Percentiles rank a stretch among this genome's conserved stretches.
phyloP scores from a whole-genome alignment of 768 basidiomycete species.

The Cubamyces lactineus region DNA sequence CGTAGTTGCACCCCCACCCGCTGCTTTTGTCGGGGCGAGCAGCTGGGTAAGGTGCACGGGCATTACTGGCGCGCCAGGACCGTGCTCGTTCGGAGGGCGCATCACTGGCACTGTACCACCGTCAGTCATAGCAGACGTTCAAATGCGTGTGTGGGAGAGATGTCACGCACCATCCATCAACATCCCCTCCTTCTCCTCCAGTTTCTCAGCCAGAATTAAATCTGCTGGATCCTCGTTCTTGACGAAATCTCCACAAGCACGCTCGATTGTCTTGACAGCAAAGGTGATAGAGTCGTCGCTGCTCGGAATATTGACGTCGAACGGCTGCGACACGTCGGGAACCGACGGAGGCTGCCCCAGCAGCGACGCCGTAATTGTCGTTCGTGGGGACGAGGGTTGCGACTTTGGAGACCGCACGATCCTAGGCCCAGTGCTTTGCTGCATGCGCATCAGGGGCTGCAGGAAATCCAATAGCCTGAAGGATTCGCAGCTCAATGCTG shows the following conservation, averaged over 20 bases:
- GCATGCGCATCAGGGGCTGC: slow-evolving; percentile 32
- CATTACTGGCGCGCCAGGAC: slow-evolving; percentile 36
- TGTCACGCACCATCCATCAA: slow-evolving; percentile 62
- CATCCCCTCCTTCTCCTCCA: slow-evolving; percentile 53
- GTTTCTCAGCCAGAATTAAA: slow-evolving; percentile 55
- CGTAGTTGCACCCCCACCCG: neutral
- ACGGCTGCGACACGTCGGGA: neutral
- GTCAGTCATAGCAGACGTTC: neutral
- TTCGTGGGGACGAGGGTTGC: slow-evolving; percentile 30
- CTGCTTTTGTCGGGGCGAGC: slow-evolving; percentile 28
- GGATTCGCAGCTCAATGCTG: too few relatives aligned
- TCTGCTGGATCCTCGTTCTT: slow-evolving; percentile 27
- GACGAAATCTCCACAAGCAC: slow-evolving; percentile 10
- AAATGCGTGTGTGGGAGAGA: slow-evolving; percentile 1
- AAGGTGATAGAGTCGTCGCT: slow-evolving; percentile 19
- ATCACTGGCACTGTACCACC: slow-evolving; percentile 54
- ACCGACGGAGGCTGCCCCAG: slow-evolving; percentile 38
- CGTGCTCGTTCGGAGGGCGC: slow-evolving; percentile 54
- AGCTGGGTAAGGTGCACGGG: slow-evolving; percentile 8
- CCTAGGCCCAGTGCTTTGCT: slow-evolving; percentile 3
- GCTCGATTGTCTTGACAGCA: slow-evolving; percentile 14
- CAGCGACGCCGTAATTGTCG: slow-evolving; percentile 34
- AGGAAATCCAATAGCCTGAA: slow-evolving; percentile 46
- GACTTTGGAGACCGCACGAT: slow-evolving; percentile 31
- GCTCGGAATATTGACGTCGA: slow-evolving; percentile 35